Percentiles rank a stretch among this genome's conserved stretches.
Conservation (phyloP, 2,329 filamentous ascomycete species). For the Ophiobolus disseminans region DNA sequence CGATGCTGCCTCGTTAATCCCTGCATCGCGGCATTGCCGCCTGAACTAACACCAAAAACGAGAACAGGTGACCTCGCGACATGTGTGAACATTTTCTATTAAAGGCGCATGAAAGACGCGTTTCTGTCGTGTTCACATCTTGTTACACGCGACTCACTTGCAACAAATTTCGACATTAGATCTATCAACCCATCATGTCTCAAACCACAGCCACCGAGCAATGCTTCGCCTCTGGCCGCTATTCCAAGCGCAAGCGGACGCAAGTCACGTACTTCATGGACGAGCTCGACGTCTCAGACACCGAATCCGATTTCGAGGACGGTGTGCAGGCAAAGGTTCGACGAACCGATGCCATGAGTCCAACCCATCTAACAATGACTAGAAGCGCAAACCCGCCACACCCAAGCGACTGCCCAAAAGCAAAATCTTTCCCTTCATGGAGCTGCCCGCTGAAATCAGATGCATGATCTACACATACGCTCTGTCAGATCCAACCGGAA, state of each 20-base stretch:
- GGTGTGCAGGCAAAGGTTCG: conserved; percentile 35
- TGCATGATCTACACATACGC: conserved; percentile 43
- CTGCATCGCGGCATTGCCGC: conserved; percentile 36
- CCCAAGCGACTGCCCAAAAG: conserved; percentile 34
- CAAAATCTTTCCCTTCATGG: conserved; percentile 44
- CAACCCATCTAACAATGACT: conserved; percentile 9
- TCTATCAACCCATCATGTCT: conserved; percentile 20
- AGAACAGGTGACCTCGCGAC: conserved; percentile 21
- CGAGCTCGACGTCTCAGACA: conserved; percentile 30
- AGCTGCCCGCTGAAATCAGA: conserved; percentile 44
- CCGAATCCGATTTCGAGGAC: conserved; percentile 25
- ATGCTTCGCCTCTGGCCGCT: conserved; percentile 28
- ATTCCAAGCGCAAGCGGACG: conserved; percentile 45
- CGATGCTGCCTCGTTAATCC: conserved; percentile 39
- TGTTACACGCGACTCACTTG: conserved; percentile 13
- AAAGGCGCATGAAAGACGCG: conserved; percentile 31
- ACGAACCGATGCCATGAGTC: not conserved
- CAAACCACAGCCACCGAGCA: conserved; percentile 11
- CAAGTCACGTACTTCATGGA: conserved; percentile 40
- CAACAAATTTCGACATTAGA: not conserved
- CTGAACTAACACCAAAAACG: conserved; percentile 36
- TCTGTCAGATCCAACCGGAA: conserved; percentile 34
- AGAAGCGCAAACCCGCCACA: conserved; percentile 32
- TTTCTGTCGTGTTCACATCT: conserved; percentile 31
- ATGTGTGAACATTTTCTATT: conserved; percentile 16